A percentile compares a stretch with the other conserved stretches of the same genome.
phyloP scores from a whole-genome alignment of 345 rosid species.

The Euclidium syriacum region DNA sequence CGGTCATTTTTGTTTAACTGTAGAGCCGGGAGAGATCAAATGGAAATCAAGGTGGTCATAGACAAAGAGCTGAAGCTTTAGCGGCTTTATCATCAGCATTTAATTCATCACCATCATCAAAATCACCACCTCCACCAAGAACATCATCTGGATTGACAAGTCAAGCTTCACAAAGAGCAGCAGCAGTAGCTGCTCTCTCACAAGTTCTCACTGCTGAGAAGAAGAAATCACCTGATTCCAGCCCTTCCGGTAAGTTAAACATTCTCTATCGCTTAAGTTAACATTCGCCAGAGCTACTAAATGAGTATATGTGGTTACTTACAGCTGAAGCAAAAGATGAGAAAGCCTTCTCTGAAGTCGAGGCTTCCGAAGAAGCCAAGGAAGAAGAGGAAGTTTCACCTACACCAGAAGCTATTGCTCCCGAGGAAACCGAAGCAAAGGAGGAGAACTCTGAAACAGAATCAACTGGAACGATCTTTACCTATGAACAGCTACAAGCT shows the following conservation, averaged over 20 bases:
- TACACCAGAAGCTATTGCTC: conserved; percentile 35
- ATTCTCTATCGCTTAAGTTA: background rate
- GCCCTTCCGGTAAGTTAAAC: conserved; percentile 46
- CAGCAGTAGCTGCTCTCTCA: conserved; percentile 96
- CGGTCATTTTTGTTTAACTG: conserved; percentile 12
- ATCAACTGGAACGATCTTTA: conserved; percentile 41
- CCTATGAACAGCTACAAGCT: conserved; percentile 70
- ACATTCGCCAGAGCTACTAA: background rate
- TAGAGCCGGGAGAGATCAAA: conserved; percentile 56
- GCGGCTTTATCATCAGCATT: conserved; percentile 83
- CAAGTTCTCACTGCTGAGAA: conserved; percentile 84
- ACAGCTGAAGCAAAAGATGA: conserved; percentile 45
- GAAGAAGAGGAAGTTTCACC: conserved; percentile 42
- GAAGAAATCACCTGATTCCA: conserved; percentile 54
- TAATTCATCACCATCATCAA: conserved; percentile 50
- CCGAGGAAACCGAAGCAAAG: conserved; percentile 46
- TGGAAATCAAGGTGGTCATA: conserved; percentile 60
- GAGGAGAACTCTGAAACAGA: conserved; percentile 39
- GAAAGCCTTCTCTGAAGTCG: conserved; percentile 42
- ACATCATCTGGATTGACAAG: conserved; percentile 32
- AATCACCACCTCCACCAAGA: conserved; percentile 40
- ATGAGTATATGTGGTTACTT: background rate
- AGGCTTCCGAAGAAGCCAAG: conserved; percentile 43
- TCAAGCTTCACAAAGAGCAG: conserved; percentile 86
- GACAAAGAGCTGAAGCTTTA: conserved; percentile 81